phyloP scores from a whole-genome alignment of 176 grass and related monocot genomes.

The Ensete ventricosum region DNA sequence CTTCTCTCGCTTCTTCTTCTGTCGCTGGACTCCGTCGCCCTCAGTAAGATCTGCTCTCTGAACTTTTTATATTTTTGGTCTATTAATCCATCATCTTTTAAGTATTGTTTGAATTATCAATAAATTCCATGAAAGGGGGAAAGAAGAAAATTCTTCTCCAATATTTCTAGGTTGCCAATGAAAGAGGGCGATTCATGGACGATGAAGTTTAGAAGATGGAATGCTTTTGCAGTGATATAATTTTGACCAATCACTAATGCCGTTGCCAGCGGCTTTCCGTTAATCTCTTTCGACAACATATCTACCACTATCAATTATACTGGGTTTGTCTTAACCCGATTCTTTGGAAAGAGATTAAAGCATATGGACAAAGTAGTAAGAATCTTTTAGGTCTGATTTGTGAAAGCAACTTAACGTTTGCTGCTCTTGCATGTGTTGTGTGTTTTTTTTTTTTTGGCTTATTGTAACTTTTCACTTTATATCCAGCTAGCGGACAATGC shows the following conservation, averaged over 20 bases:
- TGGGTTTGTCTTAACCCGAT: neutral
- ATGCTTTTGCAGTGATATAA: too few species aligned
- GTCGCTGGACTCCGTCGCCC: neutral
- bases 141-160: neutral
- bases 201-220: neutral
- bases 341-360: neutral
- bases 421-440: neutral
- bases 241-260: too few species aligned
- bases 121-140: neutral
- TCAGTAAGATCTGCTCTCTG: neutral
- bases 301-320: neutral
- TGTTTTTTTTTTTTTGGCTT: neutral
- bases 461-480: neutral
- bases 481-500: neutral
- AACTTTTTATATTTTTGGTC: too few species aligned
- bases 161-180: neutral
- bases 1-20: slow-evolving; percentile 1
- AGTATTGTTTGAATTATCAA: neutral
- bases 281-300: too few species aligned
- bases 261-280: too few species aligned
- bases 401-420: neutral
- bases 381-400: neutral
- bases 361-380: neutral
- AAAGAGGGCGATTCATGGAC: too few species aligned
- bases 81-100: neutral